Conservation (phyloP, 805 yeast genomes). For the Yarrowia yakushimensis region DNA sequence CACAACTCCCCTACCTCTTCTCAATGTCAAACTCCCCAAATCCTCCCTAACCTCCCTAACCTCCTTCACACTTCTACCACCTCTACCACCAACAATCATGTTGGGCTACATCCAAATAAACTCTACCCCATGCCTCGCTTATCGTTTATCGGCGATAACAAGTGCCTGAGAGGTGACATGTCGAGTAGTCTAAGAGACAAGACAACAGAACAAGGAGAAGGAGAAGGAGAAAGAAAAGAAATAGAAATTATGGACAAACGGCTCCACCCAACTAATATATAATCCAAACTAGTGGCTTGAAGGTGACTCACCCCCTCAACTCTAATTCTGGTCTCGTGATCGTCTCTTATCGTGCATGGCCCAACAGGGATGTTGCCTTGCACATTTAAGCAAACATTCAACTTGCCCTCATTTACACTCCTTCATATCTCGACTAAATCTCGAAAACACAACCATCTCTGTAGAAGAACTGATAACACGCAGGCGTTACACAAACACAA, state of each 20-base stretch:
- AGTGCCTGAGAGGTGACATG: neutral
- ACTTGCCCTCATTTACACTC: neutral
- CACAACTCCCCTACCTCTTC: too few relatives aligned
- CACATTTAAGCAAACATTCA: neutral
- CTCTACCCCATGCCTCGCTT: neutral
- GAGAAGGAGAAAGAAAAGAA: too few relatives aligned
- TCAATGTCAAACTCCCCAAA: too few relatives aligned
- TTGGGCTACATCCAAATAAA: neutral
- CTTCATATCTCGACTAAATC: neutral
- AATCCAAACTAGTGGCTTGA: neutral
- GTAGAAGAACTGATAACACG: too few relatives aligned
- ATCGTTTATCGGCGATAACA: conserved; percentile 14
- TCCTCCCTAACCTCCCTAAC: too few relatives aligned
- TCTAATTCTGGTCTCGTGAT: conserved; percentile 7
- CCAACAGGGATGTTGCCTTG: neutral
- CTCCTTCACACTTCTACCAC: too few relatives aligned
- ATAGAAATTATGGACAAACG: too few relatives aligned
- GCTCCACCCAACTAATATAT: too few relatives aligned
- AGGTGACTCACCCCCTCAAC: conserved; percentile 18
- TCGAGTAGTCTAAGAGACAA: neutral
- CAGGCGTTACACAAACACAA: neutral
- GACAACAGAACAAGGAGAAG: neutral
- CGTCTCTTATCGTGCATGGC: conserved; percentile 7
- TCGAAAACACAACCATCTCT: neutral
- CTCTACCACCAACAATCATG: too few relatives aligned